These are phyloP conservation scores for Penicillium sp. DNA, from an alignment of 2,329 filamentous ascomycete species.

Conservation along the genomic window DNA sequence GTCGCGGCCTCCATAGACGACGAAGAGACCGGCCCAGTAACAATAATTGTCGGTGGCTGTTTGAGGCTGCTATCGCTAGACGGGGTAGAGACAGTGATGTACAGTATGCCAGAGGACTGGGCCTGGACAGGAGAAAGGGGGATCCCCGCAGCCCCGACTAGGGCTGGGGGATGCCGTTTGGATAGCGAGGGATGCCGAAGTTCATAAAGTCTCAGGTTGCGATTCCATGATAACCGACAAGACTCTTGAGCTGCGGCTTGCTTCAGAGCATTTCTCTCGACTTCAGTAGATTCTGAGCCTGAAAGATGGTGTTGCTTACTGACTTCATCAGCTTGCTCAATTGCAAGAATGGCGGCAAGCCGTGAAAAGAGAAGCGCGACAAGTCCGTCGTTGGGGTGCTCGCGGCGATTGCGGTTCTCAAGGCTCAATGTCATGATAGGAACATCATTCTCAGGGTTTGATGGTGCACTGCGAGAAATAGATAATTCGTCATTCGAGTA, in stretches of 20 bases:
- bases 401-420: constrained; percentile 38
- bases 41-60: constrained; percentile 38
- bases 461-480: constrained; percentile 44
- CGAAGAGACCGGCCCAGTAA: constrained; percentile 39
- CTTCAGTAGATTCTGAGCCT: constrained; percentile 42
- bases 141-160: constrained; percentile 37
- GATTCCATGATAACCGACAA: constrained; percentile 48
- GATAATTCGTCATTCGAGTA: constrained; percentile 45
- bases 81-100: constrained; percentile 42
- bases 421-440: constrained; percentile 47
- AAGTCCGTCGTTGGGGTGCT: constrained; percentile 44
- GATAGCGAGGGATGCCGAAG: constrained; percentile 48
- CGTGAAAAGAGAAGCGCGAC: constrained; percentile 50
- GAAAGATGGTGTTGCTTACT: constrained; percentile 42
- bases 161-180: constrained; percentile 28
- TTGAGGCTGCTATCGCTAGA: constrained; percentile 24
- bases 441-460: constrained; percentile 39
- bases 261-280: constrained; percentile 46
- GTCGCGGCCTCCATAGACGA: constrained; percentile 36
- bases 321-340: constrained; percentile 46
- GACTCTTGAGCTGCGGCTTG: constrained; percentile 49
- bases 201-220: constrained; percentile 43
- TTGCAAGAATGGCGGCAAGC: constrained; percentile 50
- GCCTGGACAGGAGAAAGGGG: constrained; percentile 34
- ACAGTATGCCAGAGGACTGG: constrained; percentile 37